Percentiles rank a stretch among this genome's conserved stretches.
Conservation (phyloP, 2,329 filamentous ascomycete species). For the Chalara sp. region DNA sequence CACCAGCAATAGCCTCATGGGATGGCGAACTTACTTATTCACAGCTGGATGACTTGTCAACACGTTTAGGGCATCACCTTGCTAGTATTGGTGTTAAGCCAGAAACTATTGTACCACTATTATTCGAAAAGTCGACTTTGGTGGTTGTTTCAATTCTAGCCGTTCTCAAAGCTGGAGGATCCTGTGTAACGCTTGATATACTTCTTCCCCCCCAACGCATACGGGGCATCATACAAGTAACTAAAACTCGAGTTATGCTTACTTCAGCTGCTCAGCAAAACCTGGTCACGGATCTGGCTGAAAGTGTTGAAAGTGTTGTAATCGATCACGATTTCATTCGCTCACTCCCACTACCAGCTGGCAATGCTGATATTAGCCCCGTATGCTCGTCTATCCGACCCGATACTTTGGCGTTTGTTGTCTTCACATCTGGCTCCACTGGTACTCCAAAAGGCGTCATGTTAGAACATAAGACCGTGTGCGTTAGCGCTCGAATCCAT, state of each 20-base stretch:
- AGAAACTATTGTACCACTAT: background rate
- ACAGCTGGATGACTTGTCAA: background rate
- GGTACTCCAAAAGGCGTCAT: conserved; percentile 28
- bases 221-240: background rate
- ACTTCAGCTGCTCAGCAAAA: background rate
- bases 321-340: background rate
- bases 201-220: background rate
- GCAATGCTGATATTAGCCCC: background rate
- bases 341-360: background rate
- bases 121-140: background rate
- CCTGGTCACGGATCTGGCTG: background rate
- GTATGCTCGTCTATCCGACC: background rate
- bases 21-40: background rate
- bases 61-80: background rate
- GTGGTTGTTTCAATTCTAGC: background rate
- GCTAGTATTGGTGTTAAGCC: background rate
- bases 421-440: conserved; percentile 11
- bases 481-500: conserved; percentile 3
- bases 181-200: background rate
- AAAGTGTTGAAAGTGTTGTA: background rate
- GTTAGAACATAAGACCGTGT: conserved; percentile 15
- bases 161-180: background rate
- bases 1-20: background rate
- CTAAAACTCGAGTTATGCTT: background rate
- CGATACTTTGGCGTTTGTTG: conserved; percentile 2